Evolutionary conservation across 441 rosid genomes (phyloP).

Genomic region (Gossypium gossypioides): DNA sequence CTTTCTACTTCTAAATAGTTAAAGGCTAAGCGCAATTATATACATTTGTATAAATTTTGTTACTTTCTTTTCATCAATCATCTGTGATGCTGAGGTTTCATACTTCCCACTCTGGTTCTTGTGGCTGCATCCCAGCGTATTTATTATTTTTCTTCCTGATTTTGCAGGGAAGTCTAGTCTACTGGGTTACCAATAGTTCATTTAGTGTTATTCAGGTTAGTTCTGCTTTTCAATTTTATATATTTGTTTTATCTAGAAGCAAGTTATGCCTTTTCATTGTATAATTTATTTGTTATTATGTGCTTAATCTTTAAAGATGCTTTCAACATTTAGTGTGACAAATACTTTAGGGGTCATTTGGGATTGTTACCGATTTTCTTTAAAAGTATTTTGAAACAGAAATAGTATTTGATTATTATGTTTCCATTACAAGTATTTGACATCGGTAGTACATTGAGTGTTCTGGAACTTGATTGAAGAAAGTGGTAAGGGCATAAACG

Average conservation of each 20-base stretch:
- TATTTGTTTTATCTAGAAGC: background rate
- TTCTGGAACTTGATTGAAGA: background rate
- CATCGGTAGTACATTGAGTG: too few relatives aligned
- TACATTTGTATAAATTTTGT: background rate
- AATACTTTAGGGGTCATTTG: background rate
- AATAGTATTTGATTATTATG: background rate
- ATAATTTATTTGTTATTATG: background rate
- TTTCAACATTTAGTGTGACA: background rate
- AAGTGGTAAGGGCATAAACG: background rate
- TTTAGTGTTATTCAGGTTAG: constrained; percentile 57
- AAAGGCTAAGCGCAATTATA: too few relatives aligned
- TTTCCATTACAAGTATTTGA: background rate
- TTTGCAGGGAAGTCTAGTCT: constrained; percentile 79
- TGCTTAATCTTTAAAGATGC: background rate
- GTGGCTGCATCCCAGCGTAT: constrained; percentile 3
- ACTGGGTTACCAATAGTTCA: constrained; percentile 81
- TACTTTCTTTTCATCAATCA: background rate
- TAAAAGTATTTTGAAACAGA: background rate
- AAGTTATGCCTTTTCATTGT: background rate
- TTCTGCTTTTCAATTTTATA: constrained; percentile 3
- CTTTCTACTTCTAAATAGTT: too few relatives aligned
- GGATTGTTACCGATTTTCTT: background rate
- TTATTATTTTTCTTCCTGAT: constrained; percentile 9
- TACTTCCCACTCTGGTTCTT: background rate
- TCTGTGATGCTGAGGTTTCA: background rate